phyloP scores from a whole-genome alignment of 179 eudicot species.

The Heliamphora pulchella region DNA sequence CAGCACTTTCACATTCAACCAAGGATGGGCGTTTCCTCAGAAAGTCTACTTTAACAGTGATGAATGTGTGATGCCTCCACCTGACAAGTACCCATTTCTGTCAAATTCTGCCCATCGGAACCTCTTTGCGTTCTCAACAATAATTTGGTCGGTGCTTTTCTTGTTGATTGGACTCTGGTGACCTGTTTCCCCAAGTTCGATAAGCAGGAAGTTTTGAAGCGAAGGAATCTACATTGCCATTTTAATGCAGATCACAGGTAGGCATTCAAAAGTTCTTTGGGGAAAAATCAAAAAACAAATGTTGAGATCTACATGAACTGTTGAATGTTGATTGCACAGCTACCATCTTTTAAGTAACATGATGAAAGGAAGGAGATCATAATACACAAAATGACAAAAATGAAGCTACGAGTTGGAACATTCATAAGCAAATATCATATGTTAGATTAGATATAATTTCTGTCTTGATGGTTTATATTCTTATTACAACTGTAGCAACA shows the following conservation, averaged over 20 bases:
- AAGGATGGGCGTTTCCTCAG: slow-evolving; percentile 1
- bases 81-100: background rate
- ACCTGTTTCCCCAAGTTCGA: slow-evolving; percentile 9
- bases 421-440: background rate
- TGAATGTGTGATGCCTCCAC: background rate
- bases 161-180: slow-evolving; percentile 25
- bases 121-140: slow-evolving; percentile 15
- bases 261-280: background rate
- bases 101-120: slow-evolving; percentile 21
- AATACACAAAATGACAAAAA: too few species aligned
- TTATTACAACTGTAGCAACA: background rate
- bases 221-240: background rate
- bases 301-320: too few species aligned
- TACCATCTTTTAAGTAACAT: background rate
- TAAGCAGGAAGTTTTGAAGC: slow-evolving; percentile 16
- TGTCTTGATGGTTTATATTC: background rate
- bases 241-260: background rate
- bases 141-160: slow-evolving; percentile 20
- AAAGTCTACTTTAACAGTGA: background rate
- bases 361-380: background rate
- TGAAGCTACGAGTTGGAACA: background rate
- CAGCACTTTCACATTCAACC: background rate
- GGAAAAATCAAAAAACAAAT: too few species aligned
- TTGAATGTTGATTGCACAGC: background rate
- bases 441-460: background rate